A percentile compares a stretch with the other conserved stretches of the same genome.
These are phyloP conservation scores for Acrocalymma vagum DNA, from an alignment of 2,329 filamentous ascomycete species.

Conservation along the genomic window DNA sequence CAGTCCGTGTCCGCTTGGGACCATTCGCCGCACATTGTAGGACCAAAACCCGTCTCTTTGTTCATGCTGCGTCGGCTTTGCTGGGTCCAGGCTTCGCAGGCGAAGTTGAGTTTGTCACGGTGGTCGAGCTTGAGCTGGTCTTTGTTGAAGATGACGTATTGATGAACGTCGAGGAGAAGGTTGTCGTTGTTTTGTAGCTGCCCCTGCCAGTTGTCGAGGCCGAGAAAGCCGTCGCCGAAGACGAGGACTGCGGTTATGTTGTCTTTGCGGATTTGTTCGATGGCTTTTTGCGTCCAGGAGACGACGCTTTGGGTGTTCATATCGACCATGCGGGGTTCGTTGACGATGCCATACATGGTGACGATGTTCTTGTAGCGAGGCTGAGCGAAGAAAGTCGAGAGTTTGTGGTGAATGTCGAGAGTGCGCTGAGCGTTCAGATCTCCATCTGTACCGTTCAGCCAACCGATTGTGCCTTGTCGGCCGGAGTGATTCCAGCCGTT, in stretches of 20 bases:
- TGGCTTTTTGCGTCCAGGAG: slow-evolving; percentile 80
- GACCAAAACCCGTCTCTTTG: slow-evolving; percentile 82
- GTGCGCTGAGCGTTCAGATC: slow-evolving; percentile 79
- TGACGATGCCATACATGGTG: slow-evolving; percentile 91
- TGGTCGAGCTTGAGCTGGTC: slow-evolving; percentile 85
- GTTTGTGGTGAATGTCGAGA: slow-evolving; percentile 84
- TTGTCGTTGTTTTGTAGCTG: slow-evolving; percentile 75
- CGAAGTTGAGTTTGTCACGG: slow-evolving; percentile 83
- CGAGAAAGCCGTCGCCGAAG: slow-evolving; percentile 95
- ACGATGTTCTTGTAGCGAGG: slow-evolving; percentile 91
- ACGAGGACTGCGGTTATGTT: slow-evolving; percentile 77
- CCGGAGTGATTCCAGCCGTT: slow-evolving; percentile 99
- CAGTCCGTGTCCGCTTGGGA: slow-evolving; percentile 98
- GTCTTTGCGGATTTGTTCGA: slow-evolving; percentile 76
- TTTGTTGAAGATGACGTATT: slow-evolving; percentile 97
- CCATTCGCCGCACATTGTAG: slow-evolving; percentile 96
- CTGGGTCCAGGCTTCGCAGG: slow-evolving; percentile 85
- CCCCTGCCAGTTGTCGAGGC: slow-evolving; percentile 89
- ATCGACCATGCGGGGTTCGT: slow-evolving; percentile 85
- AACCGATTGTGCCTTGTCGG: slow-evolving; percentile 78
- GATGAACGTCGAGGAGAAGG: slow-evolving; percentile 93
- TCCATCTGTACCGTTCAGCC: slow-evolving; percentile 92
- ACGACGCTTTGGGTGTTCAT: slow-evolving; percentile 74
- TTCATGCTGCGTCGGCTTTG: slow-evolving; percentile 79
- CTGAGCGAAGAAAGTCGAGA: slow-evolving; percentile 93